Conservation (phyloP, 306 rosid species). For the Vigna hirtella region DNA sequence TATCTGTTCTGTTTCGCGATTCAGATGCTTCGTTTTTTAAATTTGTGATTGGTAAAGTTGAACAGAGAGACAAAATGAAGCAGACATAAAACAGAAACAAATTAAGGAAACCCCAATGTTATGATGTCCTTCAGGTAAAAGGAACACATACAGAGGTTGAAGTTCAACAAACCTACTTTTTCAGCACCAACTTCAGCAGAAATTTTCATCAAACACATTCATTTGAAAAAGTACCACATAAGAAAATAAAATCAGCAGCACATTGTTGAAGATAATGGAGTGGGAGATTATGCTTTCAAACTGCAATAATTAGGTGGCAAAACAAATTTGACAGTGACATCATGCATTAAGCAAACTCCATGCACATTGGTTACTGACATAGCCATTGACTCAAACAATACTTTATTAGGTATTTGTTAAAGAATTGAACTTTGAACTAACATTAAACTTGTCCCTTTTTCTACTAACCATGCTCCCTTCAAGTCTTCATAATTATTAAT, state of each 20-base stretch:
- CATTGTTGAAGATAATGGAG: constrained; percentile 32
- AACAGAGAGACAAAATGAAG: neutral
- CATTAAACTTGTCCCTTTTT: neutral
- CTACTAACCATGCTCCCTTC: neutral
- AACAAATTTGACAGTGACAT: constrained; percentile 44
- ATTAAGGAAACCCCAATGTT: neutral
- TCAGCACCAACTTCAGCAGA: constrained; percentile 23
- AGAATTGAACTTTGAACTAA: constrained; percentile 51
- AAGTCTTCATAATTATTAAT: constrained; percentile 23
- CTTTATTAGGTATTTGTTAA: constrained; percentile 46
- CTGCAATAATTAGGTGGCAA: constrained; percentile 30
- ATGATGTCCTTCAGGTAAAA: neutral
- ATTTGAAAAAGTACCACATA: neutral
- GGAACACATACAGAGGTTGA: neutral
- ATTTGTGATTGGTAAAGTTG: constrained; percentile 18
- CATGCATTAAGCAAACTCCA: constrained; percentile 35
- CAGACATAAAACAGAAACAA: neutral
- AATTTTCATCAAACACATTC: constrained; percentile 3
- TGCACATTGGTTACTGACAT: constrained; percentile 33
- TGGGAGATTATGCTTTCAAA: neutral
- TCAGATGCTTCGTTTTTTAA: neutral
- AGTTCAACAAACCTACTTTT: no score
- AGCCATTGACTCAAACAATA: constrained; percentile 45
- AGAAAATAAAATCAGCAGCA: neutral
- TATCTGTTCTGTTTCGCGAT: constrained; percentile 20